Evolutionary conservation across 2,329 filamentous ascomycete genomes (phyloP), one percentile per base, ranked within the genome.

Genomic region (Ophiocordyceps sinensis): DNA sequence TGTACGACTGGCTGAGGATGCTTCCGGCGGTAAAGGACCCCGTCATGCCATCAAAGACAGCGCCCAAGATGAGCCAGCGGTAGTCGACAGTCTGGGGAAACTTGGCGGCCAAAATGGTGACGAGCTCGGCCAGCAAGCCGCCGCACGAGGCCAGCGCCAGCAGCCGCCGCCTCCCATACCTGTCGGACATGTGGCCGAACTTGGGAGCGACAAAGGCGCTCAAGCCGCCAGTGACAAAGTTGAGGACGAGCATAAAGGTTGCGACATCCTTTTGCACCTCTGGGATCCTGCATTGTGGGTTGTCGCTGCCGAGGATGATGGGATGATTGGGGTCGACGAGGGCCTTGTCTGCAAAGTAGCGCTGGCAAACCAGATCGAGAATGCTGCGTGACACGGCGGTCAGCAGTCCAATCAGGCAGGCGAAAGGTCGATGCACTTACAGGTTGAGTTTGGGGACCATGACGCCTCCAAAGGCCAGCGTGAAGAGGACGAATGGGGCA

Each of bases 11-110:
- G 19, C 77, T 79, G 43, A 94, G 65, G 17, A 81, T 66, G 37
- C 82, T 82, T 26, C 81, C 82, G 1, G 85, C 77, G 1, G 87
- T 94, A 57, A 95, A 94, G 1, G 88, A 94, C 8, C 91, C 91
- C 10, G 79, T 79, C 5, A 94, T 54, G 5, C 91, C 91, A 54
- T 98, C 91, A 37, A 88, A 68, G 10, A 84, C 67, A 30, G 79
- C 75, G 10, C 85, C 85, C 1, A 89, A 58, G 6, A 96, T 64
- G 19, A 98, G 65, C 74, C 85, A 83, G 42, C 82, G 79, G 52
- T 94, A 85, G 45, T 81, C 73, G 39, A 94, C 64, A 0, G 62
- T 63, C 11, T 87, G 77, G 0, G 87, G 82, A 50, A 76, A 87
- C 45, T 72, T 81, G 21, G 80, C 87, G 2, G 86, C 79, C 4